Base-by-base conservation (phyloP, 768 basidiomycete genomes). In the Strobilomyces dryophilus region DNA sequence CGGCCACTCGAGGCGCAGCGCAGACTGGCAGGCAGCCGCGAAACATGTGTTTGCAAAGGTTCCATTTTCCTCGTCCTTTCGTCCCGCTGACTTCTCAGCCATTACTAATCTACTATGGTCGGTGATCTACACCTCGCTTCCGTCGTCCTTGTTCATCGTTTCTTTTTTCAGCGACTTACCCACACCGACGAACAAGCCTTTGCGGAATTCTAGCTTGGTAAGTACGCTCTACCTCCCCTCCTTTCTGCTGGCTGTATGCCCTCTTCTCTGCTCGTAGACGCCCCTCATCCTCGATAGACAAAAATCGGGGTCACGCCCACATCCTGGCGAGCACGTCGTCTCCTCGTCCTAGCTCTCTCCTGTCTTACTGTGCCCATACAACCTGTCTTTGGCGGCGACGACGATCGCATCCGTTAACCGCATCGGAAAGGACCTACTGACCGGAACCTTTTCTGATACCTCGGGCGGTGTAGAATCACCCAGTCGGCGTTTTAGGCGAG, bases 121-220 rank as follows among this genome's bases (percentile, higher is more conserved):
- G 9, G 29, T 29, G 3, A 3, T 29, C 29, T 29, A 29, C 29
- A 29, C 9, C 29, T 29, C 29, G 29, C 8, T 29, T 29, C 29
- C 29, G n/a, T n/a, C n/a, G 5, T 29, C 29, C 9, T 29, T 29
- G 29, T 6, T 9, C 29, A 29, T 29, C 29, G 29, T n/a, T n/a
- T n/a, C n/a, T 29, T 29, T 29, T n/a, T 46, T 2, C 51, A 83
- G 82, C 78, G 80, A 85, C 85, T n/a, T 0, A 62, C n/a, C n/a
- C n/a, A n/a, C n/a, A n/a, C n/a, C 9, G 89, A 83, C 62, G 72
- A 80, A n/a, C n/a, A n/a, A 55, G 85, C 81, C 5, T 88, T 90
- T 52, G 89, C 88, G 4, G 89, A 92, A 66, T 73, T 93, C 17
- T 89, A 85, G 53, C 92, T 89, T 69, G 82, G 81, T 79, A 57